A percentile compares a stretch with the other conserved stretches of the same genome.
phyloP scores from a whole-genome alignment of 192 early-diverging fungal species.

The Entrophospora sp. region DNA sequence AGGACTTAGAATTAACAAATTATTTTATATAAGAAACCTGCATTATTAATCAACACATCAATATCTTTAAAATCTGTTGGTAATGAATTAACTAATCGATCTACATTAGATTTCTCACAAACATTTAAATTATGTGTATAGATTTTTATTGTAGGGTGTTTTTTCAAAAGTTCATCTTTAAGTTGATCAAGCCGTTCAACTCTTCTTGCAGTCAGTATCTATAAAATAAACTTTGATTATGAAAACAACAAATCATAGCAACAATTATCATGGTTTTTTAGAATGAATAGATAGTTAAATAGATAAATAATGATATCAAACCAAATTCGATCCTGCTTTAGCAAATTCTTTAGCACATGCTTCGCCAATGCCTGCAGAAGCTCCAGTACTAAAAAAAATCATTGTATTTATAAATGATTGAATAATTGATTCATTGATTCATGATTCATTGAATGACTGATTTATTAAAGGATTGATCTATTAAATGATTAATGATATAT shows the following conservation, averaged over 20 bases:
- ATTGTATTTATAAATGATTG: background rate
- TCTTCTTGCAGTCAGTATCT: constrained; percentile 57
- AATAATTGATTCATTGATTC: background rate
- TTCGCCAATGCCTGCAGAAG: constrained; percentile 63
- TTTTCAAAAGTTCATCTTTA: constrained; percentile 34
- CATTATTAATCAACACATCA: constrained; percentile 86
- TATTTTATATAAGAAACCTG: constrained; percentile 35
- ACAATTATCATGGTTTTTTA: background rate
- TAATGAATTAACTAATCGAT: constrained; percentile 36
- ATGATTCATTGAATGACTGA: too few relatives aligned
- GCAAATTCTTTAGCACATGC: constrained; percentile 67
- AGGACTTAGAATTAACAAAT: background rate
- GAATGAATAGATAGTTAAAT: too few relatives aligned
- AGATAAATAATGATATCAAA: too few relatives aligned
- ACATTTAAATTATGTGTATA: constrained; percentile 67
- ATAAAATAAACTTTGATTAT: background rate
- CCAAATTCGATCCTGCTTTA: constrained; percentile 49
- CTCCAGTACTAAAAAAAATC: constrained; percentile 57
- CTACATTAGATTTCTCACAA: constrained; percentile 42
- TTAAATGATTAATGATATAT: background rate
- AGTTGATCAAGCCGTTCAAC: constrained; percentile 53
- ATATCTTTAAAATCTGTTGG: constrained; percentile 50
- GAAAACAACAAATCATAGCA: too few relatives aligned
- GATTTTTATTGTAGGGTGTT: constrained; percentile 46
- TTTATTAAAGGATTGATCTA: too few relatives aligned